Evolutionary conservation across 371 early-diverging fungal genomes (phyloP).

Genomic region (Vairimorpha ceranae): DNA sequence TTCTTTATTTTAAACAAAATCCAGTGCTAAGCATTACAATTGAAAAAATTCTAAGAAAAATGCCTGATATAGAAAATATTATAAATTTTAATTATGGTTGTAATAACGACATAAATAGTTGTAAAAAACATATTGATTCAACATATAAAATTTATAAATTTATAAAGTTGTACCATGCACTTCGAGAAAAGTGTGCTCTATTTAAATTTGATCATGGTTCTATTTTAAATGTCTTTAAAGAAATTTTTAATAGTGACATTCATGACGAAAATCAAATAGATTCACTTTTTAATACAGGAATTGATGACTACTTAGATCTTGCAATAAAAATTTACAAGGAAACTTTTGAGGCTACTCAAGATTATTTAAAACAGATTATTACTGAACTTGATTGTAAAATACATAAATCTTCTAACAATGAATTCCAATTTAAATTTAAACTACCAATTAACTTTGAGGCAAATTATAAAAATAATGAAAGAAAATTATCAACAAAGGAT

Average conservation of each 20-base stretch:
- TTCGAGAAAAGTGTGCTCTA: not conserved
- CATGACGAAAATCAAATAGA: not conserved
- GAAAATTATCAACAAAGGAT: no score
- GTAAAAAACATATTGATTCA: not conserved
- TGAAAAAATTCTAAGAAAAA: not conserved
- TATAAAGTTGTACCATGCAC: not conserved
- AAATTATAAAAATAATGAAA: not conserved
- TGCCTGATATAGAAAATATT: not conserved
- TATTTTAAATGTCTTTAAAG: not conserved
- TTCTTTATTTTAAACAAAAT: not conserved
- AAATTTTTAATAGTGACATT: not conserved
- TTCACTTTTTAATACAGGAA: not conserved
- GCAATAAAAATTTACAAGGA: slow-evolving; percentile 5
- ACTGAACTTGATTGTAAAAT: not conserved
- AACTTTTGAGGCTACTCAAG: not conserved
- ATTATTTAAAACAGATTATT: not conserved
- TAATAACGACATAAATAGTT: not conserved
- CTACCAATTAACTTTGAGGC: not conserved
- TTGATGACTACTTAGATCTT: not conserved
- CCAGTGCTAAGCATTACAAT: not conserved
- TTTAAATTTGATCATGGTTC: not conserved
- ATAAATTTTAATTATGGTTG: not conserved
- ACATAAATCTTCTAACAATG: not conserved
- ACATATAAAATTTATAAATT: not conserved
- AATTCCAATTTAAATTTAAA: not conserved